Percentiles rank a stretch among this genome's conserved stretches.
phyloP scores from a whole-genome alignment of 2,329 filamentous ascomycete species.

The Penicillium sp. region DNA sequence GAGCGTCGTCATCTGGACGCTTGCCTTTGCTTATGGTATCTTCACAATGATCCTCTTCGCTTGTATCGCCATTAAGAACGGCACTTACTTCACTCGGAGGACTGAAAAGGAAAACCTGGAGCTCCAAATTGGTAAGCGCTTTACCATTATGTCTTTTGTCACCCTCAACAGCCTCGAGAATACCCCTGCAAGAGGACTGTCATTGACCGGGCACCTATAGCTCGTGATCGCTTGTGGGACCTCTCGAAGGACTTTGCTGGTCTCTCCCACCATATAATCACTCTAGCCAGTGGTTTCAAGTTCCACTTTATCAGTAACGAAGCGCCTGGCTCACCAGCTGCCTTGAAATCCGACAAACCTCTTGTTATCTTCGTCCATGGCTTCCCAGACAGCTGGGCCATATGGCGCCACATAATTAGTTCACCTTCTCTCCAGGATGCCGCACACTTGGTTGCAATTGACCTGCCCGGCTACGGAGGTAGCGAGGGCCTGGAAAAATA shows the following conservation, averaged over 20 bases:
- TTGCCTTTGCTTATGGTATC: constrained; percentile 33
- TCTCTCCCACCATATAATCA: constrained; percentile 51
- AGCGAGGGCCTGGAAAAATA: constrained; percentile 51
- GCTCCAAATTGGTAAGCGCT: constrained; percentile 38
- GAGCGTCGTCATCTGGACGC: constrained; percentile 15
- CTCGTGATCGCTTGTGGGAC: constrained; percentile 52
- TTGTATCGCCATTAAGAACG: constrained; percentile 27
- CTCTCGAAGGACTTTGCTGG: constrained; percentile 46
- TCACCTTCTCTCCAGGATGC: constrained; percentile 36
- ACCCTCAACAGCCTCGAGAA: not conserved
- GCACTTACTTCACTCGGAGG: constrained; percentile 36
- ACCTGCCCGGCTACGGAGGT: constrained; percentile 57
- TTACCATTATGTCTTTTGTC: not conserved
- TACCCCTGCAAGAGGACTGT: not conserved
- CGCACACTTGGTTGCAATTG: constrained; percentile 51
- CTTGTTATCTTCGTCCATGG: constrained; percentile 56
- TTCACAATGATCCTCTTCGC: constrained; percentile 34
- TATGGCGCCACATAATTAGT: constrained; percentile 51
- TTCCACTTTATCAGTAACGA: constrained; percentile 53
- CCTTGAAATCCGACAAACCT: constrained; percentile 25
- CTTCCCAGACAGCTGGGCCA: constrained; percentile 55
- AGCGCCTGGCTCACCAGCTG: constrained; percentile 18
- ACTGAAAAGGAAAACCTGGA: constrained; percentile 41
- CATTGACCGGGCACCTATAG: constrained; percentile 29
- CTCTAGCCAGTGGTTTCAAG: constrained; percentile 46